phyloP scores from a whole-genome alignment of 495 filamentous ascomycete genomes.

The Amniculicola lignicola region DNA sequence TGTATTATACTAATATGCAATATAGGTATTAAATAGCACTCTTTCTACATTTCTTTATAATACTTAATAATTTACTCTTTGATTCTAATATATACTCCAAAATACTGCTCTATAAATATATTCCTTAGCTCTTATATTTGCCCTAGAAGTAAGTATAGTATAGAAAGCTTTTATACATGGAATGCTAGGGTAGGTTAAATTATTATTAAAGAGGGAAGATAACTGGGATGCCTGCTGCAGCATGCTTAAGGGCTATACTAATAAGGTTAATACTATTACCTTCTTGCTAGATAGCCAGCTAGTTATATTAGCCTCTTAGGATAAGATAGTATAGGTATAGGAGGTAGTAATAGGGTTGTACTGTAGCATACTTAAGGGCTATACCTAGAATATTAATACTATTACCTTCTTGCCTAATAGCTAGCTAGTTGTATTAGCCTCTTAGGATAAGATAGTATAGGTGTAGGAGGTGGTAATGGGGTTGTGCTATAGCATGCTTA shows the following conservation, averaged over 20 bases:
- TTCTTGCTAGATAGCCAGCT: no score
- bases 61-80: constrained; percentile 41
- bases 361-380: no score
- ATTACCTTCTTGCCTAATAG: constrained; percentile 10
- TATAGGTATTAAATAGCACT: background rate
- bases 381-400: constrained; percentile 7
- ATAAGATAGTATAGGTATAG: no score
- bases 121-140: constrained; percentile 41
- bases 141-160: constrained; percentile 34
- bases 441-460: background rate
- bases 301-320: no score
- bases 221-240: constrained; percentile 22
- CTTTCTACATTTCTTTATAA: constrained; percentile 38
- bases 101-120: constrained; percentile 39
- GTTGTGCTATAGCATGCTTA: constrained; percentile 10
- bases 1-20: constrained; percentile 5
- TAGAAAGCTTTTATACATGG: constrained; percentile 8
- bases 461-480: constrained; percentile 16
- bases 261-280: no score
- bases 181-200: background rate
- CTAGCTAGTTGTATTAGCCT: no score
- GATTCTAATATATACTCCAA: constrained; percentile 29
- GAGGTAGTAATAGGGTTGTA: no score
- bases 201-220: constrained; percentile 11
- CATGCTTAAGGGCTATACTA: constrained; percentile 26